Base-by-base conservation (phyloP, 768 basidiomycete genomes). In the Kwoniella shandongensis region DNA sequence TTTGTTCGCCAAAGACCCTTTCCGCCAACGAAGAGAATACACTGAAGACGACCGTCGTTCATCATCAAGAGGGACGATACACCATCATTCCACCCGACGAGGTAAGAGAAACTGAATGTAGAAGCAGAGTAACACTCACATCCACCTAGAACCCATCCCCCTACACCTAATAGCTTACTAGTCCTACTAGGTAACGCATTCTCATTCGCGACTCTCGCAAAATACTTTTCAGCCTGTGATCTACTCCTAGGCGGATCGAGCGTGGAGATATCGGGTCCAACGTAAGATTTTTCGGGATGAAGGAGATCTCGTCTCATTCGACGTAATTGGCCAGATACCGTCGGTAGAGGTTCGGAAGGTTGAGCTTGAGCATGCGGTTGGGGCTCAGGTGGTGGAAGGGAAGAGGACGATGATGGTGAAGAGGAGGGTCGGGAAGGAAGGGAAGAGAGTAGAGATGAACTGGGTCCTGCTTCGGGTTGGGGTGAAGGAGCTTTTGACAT, bases 171-270 rank as follows among this genome's bases (percentile, higher is more conserved):
- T 6, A 51, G 17, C 50, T 70, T 70, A 47, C 38, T 58, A 26
- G 44, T 46, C 44, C 62, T 41, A 45, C 44, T 59, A 20, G 65
- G 62, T 44, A 66, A 38, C 5, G 66, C 54, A 47, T 55, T 63
- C 53, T 63, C 62, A 47, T 61, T 61, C 5, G 61, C 44, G 26
- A 62, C 56, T 39, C 59, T 47, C 32, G 58, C 61, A 32, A 64
- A 70, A 55, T 66, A 70, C 51, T 61, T 61, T 40, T 70, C 68
- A 3, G 65, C 65, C 25, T 70, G 59, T 4, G 58, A 13, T 18
- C 53, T n/a, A n/a, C n/a, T n/a, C n/a, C n/a, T n/a, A n/a, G n/a
- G n/a, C n/a, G n/a, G n/a, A n/a, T 25, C 2, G 57, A 54, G 0
- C 67, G 54, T 7, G 54, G 61, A n/a, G n/a, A n/a, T n/a, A n/a